Percentiles rank a stretch among this genome's conserved stretches.
Evolutionary conservation across 176 grass and related monocot species (phyloP).

Genomic region (Rhynchospora tenuis): DNA sequence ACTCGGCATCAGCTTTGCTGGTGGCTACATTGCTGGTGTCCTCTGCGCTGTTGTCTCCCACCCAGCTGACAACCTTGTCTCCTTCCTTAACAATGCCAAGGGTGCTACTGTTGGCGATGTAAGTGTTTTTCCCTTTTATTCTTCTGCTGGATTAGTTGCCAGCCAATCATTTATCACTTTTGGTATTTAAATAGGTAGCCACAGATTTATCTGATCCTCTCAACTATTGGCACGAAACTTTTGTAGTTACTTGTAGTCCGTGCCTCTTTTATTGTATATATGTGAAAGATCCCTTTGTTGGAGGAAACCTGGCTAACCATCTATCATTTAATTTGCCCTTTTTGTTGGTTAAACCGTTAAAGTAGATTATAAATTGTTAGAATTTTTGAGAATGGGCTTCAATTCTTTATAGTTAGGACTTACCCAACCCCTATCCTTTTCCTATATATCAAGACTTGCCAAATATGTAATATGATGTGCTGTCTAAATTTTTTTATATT

Average conservation of each 20-base stretch:
- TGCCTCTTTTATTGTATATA: neutral
- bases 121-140: constrained; percentile 3
- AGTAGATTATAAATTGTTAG: neutral
- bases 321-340: neutral
- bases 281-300: neutral
- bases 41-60: constrained; percentile 76
- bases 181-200: neutral
- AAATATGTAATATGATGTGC: too few species aligned
- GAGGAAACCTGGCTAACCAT: neutral
- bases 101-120: constrained; percentile 76
- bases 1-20: constrained; percentile 73
- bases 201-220: neutral
- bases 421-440: neutral
- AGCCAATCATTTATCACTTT: neutral
- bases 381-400: neutral
- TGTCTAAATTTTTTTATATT: neutral
- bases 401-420: neutral
- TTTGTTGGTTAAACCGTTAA: neutral
- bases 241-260: neutral
- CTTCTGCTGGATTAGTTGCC: neutral
- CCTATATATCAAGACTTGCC: neutral
- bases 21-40: constrained; percentile 72
- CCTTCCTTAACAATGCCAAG: constrained; percentile 80
- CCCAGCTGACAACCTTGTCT: constrained; percentile 81
- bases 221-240: neutral